phyloP scores from a whole-genome alignment of 2,329 filamentous ascomycete species.

The Clarireedia sp. region DNA sequence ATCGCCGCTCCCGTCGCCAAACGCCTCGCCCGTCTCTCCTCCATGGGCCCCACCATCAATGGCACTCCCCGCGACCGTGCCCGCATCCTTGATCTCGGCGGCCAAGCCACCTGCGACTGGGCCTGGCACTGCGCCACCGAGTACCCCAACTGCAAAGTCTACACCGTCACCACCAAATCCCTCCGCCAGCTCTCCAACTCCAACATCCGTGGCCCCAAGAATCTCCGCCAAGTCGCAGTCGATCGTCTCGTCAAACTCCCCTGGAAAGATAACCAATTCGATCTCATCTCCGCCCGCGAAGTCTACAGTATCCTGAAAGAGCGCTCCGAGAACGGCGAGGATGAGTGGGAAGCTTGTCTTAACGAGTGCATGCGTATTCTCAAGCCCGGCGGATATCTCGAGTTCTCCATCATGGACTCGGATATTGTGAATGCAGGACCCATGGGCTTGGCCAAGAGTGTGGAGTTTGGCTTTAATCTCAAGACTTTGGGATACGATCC shows the following conservation, averaged over 20 bases:
- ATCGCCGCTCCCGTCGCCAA: conserved; percentile 58
- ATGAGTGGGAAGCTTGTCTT: conserved; percentile 84
- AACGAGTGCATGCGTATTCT: conserved; percentile 78
- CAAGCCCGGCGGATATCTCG: conserved; percentile 86
- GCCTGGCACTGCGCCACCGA: conserved; percentile 87
- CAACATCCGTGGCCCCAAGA: conserved; percentile 73
- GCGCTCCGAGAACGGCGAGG: conserved; percentile 55
- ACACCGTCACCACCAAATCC: conserved; percentile 73
- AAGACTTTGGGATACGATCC: conserved; percentile 87
- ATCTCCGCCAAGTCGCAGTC: conserved; percentile 78
- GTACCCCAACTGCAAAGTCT: conserved; percentile 78
- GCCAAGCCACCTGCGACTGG: conserved; percentile 83
- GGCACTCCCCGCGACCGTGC: conserved; percentile 45
- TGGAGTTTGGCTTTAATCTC: conserved; percentile 87
- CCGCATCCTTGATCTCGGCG: conserved; percentile 78
- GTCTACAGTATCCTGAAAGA: conserved; percentile 79
- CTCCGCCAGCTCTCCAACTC: conserved; percentile 63
- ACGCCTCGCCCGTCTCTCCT: conserved; percentile 48
- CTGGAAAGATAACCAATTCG: conserved; percentile 79
- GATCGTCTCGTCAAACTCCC: conserved; percentile 71
- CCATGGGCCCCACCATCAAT: conserved; percentile 37
- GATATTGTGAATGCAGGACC: conserved; percentile 82
- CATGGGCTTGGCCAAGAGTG: conserved; percentile 70
- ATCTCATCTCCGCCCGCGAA: conserved; percentile 82
- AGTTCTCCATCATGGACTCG: conserved; percentile 84